Conservation (phyloP, 805 yeast species). For the Candida sonorensis region DNA sequence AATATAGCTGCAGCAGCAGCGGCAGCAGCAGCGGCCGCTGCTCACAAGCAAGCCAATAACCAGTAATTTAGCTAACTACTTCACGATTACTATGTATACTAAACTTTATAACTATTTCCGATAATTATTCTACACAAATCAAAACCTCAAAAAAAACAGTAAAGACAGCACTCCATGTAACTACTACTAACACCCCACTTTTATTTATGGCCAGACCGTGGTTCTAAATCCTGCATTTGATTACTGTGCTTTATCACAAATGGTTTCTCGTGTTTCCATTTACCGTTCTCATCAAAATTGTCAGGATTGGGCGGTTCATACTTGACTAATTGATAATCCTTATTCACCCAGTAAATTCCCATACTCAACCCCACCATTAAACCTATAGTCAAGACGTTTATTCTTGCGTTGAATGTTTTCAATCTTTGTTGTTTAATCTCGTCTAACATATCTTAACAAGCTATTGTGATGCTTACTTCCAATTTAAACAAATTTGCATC, state of each 20-base stretch:
- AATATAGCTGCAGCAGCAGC: constrained; percentile 14
- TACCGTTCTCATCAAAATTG: constrained; percentile 31
- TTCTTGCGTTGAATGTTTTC: constrained; percentile 20
- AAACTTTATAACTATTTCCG: too few species aligned
- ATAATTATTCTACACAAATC: too few species aligned
- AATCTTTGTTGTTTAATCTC: background rate
- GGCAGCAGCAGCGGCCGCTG: constrained; percentile 13
- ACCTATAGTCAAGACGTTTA: constrained; percentile 21
- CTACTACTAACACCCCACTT: too few species aligned
- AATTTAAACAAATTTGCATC: too few species aligned
- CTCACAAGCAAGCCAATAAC: constrained; percentile 3
- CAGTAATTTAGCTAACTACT: too few species aligned
- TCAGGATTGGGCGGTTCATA: constrained; percentile 33
- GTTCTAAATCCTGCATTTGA: constrained; percentile 30
- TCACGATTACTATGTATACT: too few species aligned
- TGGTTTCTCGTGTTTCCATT: constrained; percentile 29
- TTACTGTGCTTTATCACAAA: constrained; percentile 30
- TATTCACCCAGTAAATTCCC: constrained; percentile 21
- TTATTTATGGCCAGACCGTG: too few species aligned
- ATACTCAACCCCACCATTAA: constrained; percentile 19
- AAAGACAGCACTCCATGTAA: too few species aligned
- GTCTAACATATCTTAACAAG: background rate
- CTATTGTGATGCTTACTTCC: too few species aligned
- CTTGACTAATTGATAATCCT: constrained; percentile 32
- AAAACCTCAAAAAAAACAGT: too few species aligned